Conservation (phyloP, 345 rosid species). For the Gossypium ekmanianum region DNA sequence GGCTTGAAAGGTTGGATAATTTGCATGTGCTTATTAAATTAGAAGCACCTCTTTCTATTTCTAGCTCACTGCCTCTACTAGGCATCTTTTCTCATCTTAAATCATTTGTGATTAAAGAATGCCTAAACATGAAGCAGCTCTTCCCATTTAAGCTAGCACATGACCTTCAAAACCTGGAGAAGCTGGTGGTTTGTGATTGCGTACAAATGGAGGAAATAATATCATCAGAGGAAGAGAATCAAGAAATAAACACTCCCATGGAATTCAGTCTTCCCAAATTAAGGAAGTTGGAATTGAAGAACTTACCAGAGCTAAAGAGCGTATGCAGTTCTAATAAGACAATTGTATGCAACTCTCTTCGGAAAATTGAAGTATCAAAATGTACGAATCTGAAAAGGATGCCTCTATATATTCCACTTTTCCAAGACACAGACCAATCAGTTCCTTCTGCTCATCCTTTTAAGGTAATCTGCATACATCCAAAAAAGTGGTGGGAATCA, state of each 20-base stretch:
- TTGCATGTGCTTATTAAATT: neutral
- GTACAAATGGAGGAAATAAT: slow-evolving; percentile 3
- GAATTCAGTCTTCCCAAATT: neutral
- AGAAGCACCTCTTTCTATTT: neutral
- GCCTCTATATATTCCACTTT: neutral
- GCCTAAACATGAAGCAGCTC: slow-evolving; percentile 2
- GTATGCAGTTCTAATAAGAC: neutral
- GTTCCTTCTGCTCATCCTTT: neutral
- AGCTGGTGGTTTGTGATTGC: neutral
- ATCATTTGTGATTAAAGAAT: neutral
- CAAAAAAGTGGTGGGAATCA: neutral
- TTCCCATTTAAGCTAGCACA: neutral
- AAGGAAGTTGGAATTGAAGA: neutral
- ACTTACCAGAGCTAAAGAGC: neutral
- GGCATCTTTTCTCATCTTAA: slow-evolving; percentile 10
- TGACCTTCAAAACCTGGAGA: neutral
- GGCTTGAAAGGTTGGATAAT: neutral
- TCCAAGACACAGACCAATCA: neutral
- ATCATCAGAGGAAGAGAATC: neutral
- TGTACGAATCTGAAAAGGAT: neutral
- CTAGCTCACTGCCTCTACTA: neutral
- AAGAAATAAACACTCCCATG: neutral
- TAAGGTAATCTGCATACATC: neutral
- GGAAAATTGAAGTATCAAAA: neutral
- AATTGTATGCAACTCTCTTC: neutral